phyloP scores from a whole-genome alignment of 2,329 filamentous ascomycete genomes.

The Cryphonectria nitschkei region DNA sequence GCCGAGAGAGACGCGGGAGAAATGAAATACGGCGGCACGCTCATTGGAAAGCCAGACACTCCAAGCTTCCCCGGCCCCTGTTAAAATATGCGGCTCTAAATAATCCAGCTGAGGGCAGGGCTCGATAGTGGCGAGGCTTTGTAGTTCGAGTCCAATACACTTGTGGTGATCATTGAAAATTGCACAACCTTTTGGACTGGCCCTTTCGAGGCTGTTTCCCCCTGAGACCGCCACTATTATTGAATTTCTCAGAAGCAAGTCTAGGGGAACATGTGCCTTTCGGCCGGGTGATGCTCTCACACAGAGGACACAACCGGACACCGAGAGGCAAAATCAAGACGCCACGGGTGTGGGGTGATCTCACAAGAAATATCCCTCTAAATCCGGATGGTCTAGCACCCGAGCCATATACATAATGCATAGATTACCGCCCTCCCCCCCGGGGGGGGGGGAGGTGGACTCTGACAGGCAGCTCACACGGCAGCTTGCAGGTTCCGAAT shows the following conservation, averaged over 20 bases:
- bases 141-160: not conserved
- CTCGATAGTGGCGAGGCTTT: not conserved
- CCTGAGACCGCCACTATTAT: not conserved
- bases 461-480: conserved; percentile 14
- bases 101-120: not conserved
- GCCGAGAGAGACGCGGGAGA: not conserved
- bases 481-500: conserved; percentile 5
- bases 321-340: not conserved
- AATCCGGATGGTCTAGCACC: not conserved
- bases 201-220: not conserved
- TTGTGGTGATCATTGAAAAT: not conserved
- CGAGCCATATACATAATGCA: not conserved
- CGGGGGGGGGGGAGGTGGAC: not conserved
- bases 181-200: not conserved
- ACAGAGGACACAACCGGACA: not conserved
- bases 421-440: not conserved
- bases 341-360: not conserved
- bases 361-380: not conserved
- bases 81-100: conserved; percentile 1
- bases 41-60: not conserved
- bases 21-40: not conserved
- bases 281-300: not conserved
- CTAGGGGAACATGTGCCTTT: not conserved
- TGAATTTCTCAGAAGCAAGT: not conserved
- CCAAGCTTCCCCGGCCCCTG: too few relatives aligned